Evolutionary conservation across 1,284 basidiomycete genomes (phyloP).

Genomic region (Tausonia pullulans): DNA sequence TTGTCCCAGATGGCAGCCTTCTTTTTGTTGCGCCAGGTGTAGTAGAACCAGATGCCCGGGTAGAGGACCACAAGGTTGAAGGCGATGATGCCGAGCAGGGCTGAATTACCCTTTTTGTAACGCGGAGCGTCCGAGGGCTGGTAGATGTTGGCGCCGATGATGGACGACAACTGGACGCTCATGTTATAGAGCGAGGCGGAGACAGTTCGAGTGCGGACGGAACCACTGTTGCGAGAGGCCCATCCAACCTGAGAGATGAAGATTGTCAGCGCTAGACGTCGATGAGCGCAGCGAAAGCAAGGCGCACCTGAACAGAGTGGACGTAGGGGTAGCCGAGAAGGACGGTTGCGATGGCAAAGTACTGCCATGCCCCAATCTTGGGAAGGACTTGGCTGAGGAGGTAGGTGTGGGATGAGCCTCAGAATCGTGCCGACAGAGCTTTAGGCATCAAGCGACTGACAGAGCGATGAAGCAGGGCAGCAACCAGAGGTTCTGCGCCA

Average conservation of each 20-base stretch:
- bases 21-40: slow-evolving; percentile 22
- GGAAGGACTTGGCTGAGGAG: not conserved
- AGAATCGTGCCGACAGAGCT: slow-evolving; percentile 15
- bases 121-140: slow-evolving; percentile 23
- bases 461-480: slow-evolving; percentile 25
- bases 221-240: not conserved
- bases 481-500: slow-evolving; percentile 21
- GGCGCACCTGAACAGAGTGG: slow-evolving; percentile 7
- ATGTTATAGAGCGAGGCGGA: slow-evolving; percentile 29
- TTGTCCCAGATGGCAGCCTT: slow-evolving; percentile 24
- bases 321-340: slow-evolving; percentile 1
- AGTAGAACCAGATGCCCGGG: slow-evolving; percentile 21
- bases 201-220: slow-evolving; percentile 29
- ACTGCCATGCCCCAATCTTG: slow-evolving; percentile 17
- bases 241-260: slow-evolving; percentile 2
- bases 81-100: slow-evolving; percentile 24
- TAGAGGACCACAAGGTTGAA: slow-evolving; percentile 21
- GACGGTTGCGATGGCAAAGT: slow-evolving; percentile 21
- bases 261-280: not conserved
- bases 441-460: slow-evolving; percentile 3
- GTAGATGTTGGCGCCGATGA: slow-evolving; percentile 28
- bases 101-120: slow-evolving; percentile 28
- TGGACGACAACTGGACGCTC: slow-evolving; percentile 25
- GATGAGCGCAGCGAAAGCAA: not conserved
- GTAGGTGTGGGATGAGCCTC: no score